Conservation (phyloP, 75 land plant species). For the Selaginella tamariscina region DNA sequence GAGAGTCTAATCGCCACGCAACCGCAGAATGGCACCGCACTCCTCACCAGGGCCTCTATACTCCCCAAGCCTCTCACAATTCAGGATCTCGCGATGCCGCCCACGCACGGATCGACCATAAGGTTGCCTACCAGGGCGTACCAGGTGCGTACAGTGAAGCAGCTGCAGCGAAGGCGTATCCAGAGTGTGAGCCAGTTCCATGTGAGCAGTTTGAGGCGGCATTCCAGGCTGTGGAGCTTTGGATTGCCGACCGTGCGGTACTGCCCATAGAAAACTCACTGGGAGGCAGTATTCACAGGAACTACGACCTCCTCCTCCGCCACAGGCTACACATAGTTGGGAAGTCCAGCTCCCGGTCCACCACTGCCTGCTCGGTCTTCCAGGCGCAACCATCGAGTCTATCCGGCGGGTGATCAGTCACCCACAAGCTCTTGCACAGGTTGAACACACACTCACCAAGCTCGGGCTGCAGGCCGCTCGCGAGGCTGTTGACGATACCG, state of each 20-base stretch:
- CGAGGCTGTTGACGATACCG: slow-evolving; percentile 66
- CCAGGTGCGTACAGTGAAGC: slow-evolving; percentile 75
- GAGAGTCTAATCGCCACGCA: background rate
- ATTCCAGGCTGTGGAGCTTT: slow-evolving; percentile 61
- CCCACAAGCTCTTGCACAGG: slow-evolving; percentile 58
- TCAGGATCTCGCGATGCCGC: slow-evolving; percentile 41
- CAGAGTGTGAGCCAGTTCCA: slow-evolving; percentile 55
- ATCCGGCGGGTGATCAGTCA: slow-evolving; percentile 45
- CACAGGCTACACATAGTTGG: slow-evolving; percentile 62
- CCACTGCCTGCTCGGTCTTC: slow-evolving; percentile 59
- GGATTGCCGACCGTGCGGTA: slow-evolving; percentile 61
- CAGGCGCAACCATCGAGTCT: slow-evolving; percentile 43
- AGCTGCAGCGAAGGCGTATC: slow-evolving; percentile 62
- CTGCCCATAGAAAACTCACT: slow-evolving; percentile 63
- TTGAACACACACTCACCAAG: slow-evolving; percentile 41
- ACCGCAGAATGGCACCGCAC: background rate
- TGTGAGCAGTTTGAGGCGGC: slow-evolving; percentile 68
- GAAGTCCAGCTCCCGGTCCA: slow-evolving; percentile 62
- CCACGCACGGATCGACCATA: slow-evolving; percentile 57
- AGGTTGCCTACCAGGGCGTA: slow-evolving; percentile 74
- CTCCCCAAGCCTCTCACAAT: background rate
- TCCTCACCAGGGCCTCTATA: background rate
- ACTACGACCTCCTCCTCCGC: slow-evolving; percentile 69
- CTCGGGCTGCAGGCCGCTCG: slow-evolving; percentile 42
- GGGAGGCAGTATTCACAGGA: slow-evolving; percentile 55